Conservation (phyloP, 306 rosid species). For the Bauhinia variegata region DNA sequence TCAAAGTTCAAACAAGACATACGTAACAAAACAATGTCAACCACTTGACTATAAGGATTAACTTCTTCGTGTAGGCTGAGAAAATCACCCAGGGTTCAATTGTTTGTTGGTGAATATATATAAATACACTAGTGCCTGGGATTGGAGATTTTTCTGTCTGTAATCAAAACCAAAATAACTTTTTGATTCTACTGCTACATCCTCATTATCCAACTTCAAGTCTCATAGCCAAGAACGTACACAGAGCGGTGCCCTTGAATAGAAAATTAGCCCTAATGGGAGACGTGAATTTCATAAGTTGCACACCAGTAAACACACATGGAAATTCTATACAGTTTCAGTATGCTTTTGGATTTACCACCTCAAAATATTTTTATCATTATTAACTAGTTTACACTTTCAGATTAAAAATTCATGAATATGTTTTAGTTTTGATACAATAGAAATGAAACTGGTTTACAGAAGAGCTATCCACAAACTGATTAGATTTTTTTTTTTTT, state of each 20-base stretch:
- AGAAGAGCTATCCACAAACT: no score
- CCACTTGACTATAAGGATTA: conserved; percentile 19
- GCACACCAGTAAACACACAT: no score
- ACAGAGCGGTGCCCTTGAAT: conserved; percentile 6
- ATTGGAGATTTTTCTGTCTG: neutral
- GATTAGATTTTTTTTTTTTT: no score
- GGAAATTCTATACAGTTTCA: no score
- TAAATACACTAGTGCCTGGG: neutral
- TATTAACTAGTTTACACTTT: no score
- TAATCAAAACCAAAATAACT: conserved; percentile 7
- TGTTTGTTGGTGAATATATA: neutral
- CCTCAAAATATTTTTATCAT: no score
- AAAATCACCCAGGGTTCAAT: conserved; percentile 10
- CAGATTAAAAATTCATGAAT: no score
- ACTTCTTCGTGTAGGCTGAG: conserved; percentile 17
- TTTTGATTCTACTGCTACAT: neutral
- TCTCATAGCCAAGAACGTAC: neutral
- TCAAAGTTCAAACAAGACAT: conserved; percentile 1
- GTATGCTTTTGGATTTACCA: no score
- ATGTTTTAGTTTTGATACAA: no score
- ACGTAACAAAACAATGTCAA: conserved; percentile 25
- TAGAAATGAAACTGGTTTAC: no score
- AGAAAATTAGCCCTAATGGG: neutral
- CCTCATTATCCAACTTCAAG: conserved; percentile 7
- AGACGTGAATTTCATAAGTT: no score